Conservation (phyloP, 2,329 filamentous ascomycete genomes). For the Metarhizium guizhouense region DNA sequence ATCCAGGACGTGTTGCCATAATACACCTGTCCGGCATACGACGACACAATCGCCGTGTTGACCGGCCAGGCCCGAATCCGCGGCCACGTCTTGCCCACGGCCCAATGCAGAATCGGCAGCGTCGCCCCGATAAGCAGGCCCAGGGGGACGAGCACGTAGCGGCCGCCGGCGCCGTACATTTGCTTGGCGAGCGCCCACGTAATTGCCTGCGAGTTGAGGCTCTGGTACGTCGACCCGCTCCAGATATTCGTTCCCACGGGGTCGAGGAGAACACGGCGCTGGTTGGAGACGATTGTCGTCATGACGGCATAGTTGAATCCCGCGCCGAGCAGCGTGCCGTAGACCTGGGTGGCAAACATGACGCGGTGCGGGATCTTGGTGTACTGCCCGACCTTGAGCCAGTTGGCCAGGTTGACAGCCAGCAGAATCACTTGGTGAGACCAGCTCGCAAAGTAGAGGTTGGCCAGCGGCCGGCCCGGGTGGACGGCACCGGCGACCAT, state of each 20-base stretch:
- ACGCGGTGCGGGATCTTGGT: constrained; percentile 27
- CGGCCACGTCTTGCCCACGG: background rate
- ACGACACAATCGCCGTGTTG: too few species aligned
- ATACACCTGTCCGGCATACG: too few species aligned
- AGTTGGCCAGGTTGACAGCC: constrained; percentile 38
- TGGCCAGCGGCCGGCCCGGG: constrained; percentile 41
- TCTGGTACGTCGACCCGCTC: constrained; percentile 38
- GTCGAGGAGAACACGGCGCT: constrained; percentile 29
- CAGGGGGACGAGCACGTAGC: constrained; percentile 29
- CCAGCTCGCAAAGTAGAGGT: constrained; percentile 52
- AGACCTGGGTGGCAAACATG: constrained; percentile 30
- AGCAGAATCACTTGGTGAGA: constrained; percentile 47
- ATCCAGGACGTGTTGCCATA: too few species aligned
- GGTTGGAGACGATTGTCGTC: constrained; percentile 32
- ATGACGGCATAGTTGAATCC: constrained; percentile 38
- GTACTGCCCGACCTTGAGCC: constrained; percentile 52
- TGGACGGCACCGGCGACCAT: constrained; percentile 44
- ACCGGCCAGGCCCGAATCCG: too few species aligned
- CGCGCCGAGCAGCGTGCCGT: constrained; percentile 31
- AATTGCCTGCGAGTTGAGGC: constrained; percentile 28
- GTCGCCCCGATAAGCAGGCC: constrained; percentile 27
- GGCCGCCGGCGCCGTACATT: constrained; percentile 29
- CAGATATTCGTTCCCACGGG: constrained; percentile 34
- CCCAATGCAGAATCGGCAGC: constrained; percentile 19
- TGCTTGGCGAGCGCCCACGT: constrained; percentile 27